These are phyloP conservation scores for Cyphellophora attinorum DNA, from an alignment of 2,329 filamentous ascomycete species.

Conservation along the genomic window DNA sequence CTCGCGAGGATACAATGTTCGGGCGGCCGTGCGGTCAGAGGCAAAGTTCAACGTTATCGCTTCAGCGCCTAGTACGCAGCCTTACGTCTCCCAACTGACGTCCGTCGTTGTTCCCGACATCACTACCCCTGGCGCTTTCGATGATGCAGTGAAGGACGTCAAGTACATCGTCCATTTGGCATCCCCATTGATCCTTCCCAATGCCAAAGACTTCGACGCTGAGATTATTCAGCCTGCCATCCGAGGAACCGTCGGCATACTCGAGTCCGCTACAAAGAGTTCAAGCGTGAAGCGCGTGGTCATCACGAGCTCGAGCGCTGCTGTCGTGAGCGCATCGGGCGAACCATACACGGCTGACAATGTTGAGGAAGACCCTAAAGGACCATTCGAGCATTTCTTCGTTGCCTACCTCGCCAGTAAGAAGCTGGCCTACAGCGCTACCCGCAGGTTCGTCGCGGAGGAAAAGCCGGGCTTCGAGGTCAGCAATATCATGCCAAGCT, in stretches of 20 bases:
- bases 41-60: slow-evolving; percentile 13
- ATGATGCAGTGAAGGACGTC: slow-evolving; percentile 25
- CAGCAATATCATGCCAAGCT: neutral
- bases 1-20: slow-evolving; percentile 27
- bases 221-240: neutral
- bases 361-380: neutral
- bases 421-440: slow-evolving; percentile 19
- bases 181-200: slow-evolving; percentile 6
- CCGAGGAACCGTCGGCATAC: neutral
- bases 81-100: slow-evolving; percentile 24
- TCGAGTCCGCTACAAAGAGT: neutral
- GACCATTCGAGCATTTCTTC: slow-evolving; percentile 12
- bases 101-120: slow-evolving; percentile 27
- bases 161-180: slow-evolving; percentile 16
- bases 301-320: neutral
- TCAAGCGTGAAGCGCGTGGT: neutral
- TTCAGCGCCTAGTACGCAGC: slow-evolving; percentile 20
- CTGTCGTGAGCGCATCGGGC: neutral
- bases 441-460: slow-evolving; percentile 13
- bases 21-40: slow-evolving; percentile 27
- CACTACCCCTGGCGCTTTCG: slow-evolving; percentile 24
- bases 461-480: slow-evolving; percentile 1
- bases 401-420: slow-evolving; percentile 24
- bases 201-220: slow-evolving; percentile 3
- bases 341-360: neutral